Evolutionary conservation across 805 yeast species (phyloP).

Genomic region (Nakazawaea wickerhamii): DNA sequence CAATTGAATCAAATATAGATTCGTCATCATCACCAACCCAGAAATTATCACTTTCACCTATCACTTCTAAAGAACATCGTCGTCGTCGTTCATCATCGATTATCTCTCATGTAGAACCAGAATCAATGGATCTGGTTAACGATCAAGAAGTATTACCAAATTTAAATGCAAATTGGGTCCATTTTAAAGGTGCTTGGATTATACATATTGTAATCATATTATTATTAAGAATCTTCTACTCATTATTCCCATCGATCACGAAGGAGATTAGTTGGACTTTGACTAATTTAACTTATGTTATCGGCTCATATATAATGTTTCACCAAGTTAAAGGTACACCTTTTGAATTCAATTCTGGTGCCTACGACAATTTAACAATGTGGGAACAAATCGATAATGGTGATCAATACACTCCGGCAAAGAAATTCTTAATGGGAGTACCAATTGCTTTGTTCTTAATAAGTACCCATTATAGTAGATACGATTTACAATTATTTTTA

Average conservation of each 20-base stretch:
- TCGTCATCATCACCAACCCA: constrained; percentile 29
- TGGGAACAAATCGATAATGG: constrained; percentile 95
- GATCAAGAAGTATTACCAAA: constrained; percentile 89
- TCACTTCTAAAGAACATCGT: constrained; percentile 29
- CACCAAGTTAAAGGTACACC: constrained; percentile 97
- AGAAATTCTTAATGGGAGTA: constrained; percentile 87
- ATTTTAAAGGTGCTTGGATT: constrained; percentile 94
- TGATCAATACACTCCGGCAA: constrained; percentile 94
- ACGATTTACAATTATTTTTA: constrained; percentile 72
- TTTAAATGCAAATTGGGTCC: constrained; percentile 94
- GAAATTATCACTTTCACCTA: constrained; percentile 28
- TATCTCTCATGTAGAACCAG: constrained; percentile 90
- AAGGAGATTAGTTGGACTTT: constrained; percentile 90
- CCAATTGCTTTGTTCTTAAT: constrained; percentile 83
- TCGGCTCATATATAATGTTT: constrained; percentile 93
- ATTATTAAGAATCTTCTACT: constrained; percentile 69
- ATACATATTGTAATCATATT: constrained; percentile 82
- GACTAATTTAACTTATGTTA: constrained; percentile 83
- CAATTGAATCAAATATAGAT: constrained; percentile 19
- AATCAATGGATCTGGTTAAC: constrained; percentile 82
- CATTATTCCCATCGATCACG: constrained; percentile 73
- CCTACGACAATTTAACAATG: constrained; percentile 93
- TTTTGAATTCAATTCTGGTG: constrained; percentile 94
- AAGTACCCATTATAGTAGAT: constrained; percentile 85
- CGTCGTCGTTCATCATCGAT: constrained; percentile 81